Percentiles rank a stretch among this genome's conserved stretches.
Evolutionary conservation across 148 eudicot species (phyloP).

Genomic region (Cornus controversa): DNA sequence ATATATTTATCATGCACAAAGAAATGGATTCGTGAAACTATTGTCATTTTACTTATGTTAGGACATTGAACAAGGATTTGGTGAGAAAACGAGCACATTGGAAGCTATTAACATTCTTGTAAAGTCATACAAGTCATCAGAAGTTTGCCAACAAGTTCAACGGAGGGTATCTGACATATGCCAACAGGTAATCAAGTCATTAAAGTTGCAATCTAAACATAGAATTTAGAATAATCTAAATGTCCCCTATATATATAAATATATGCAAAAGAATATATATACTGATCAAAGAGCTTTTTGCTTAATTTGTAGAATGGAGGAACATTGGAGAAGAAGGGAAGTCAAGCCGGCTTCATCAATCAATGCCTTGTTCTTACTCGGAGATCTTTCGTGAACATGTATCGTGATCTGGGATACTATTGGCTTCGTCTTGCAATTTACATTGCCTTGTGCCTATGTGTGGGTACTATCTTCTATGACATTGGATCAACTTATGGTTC

Average conservation of each 20-base stretch:
- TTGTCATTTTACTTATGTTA: not conserved
- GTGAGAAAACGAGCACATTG: constrained; percentile 19
- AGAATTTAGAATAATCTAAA: not conserved
- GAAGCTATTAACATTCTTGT: constrained; percentile 40
- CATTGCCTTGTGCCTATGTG: constrained; percentile 44
- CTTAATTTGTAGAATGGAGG: constrained; percentile 29
- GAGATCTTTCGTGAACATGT: constrained; percentile 63
- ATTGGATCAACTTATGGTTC: constrained; percentile 49
- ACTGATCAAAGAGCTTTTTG: not conserved
- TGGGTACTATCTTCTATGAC: constrained; percentile 49
- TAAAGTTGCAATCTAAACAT: not conserved
- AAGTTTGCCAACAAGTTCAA: constrained; percentile 28
- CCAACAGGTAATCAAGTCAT: constrained; percentile 23
- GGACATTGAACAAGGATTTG: constrained; percentile 43
- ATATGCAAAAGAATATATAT: not conserved
- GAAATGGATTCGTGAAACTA: not conserved
- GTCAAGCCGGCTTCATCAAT: constrained; percentile 33
- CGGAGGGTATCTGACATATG: constrained; percentile 28
- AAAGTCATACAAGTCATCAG: constrained; percentile 39
- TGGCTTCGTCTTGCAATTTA: constrained; percentile 60
- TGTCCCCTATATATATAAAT: too few species aligned
- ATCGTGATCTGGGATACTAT: constrained; percentile 57
- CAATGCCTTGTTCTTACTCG: constrained; percentile 47
- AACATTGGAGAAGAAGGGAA: constrained; percentile 22
- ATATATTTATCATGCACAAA: too few species aligned